Conservation (phyloP, 805 yeast genomes). For the Nakazawaea ishiwadae region DNA sequence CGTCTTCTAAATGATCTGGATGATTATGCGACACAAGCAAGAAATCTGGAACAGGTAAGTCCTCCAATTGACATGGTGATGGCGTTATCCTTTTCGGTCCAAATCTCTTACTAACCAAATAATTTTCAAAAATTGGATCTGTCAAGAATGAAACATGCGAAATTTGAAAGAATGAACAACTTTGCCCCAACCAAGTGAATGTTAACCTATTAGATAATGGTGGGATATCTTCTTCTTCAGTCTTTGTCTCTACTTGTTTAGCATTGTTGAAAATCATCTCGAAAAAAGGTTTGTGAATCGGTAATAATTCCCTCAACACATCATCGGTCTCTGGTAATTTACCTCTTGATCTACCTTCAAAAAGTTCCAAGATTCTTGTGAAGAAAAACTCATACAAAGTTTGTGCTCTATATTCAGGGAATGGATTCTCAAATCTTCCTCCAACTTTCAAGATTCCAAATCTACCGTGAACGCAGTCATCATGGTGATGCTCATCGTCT, state of each 20-base stretch:
- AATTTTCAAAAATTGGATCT: constrained; percentile 76
- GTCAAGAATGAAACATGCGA: constrained; percentile 73
- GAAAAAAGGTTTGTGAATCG: constrained; percentile 53
- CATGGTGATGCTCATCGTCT: background rate
- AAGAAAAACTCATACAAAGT: constrained; percentile 80
- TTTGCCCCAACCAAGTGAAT: constrained; percentile 92
- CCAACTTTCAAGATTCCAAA: constrained; percentile 48
- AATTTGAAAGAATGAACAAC: constrained; percentile 72
- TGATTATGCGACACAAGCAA: constrained; percentile 89
- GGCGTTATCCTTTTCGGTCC: constrained; percentile 86
- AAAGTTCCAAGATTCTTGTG: constrained; percentile 66
- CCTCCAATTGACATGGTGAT: constrained; percentile 63
- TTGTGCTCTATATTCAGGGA: constrained; percentile 84
- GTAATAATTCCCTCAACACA: constrained; percentile 52
- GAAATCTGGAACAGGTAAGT: constrained; percentile 64
- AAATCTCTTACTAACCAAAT: constrained; percentile 51
- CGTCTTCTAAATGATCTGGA: constrained; percentile 86
- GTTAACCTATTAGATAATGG: constrained; percentile 42
- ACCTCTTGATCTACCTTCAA: constrained; percentile 56
- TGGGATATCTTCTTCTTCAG: constrained; percentile 23
- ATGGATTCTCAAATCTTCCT: constrained; percentile 89
- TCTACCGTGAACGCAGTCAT: constrained; percentile 19
- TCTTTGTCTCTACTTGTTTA: constrained; percentile 18
- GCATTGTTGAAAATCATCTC: constrained; percentile 29
- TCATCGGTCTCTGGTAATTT: constrained; percentile 45